These are phyloP conservation scores for Jatropha podagrica DNA, from an alignment of 441 rosid species.

Conservation along the genomic window DNA sequence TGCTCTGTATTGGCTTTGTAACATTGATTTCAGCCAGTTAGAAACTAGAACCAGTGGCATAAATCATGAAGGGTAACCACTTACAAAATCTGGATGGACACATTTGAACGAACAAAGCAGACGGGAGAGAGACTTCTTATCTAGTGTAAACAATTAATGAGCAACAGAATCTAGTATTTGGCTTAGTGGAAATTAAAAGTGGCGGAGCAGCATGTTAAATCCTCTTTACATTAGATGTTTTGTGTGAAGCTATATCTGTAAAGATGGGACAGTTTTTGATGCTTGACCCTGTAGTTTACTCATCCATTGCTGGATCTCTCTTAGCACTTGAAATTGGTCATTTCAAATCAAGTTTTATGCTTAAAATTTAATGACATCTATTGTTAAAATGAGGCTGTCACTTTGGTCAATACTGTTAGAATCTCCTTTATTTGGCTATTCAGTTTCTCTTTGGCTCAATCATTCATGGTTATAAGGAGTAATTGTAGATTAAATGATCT, in stretches of 20 bases:
- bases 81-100: neutral
- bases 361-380: neutral
- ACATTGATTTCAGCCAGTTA: neutral
- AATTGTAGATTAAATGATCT: neutral
- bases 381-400: neutral
- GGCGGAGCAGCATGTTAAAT: neutral
- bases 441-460: neutral
- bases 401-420: neutral
- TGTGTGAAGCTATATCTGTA: neutral
- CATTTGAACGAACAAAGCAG: neutral
- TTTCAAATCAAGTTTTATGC: neutral
- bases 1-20: conserved; percentile 3
- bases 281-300: conserved; percentile 1
- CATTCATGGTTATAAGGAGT: neutral
- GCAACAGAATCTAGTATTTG: neutral
- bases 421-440: neutral
- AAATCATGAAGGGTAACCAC: neutral
- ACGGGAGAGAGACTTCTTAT: neutral
- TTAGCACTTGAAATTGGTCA: neutral
- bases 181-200: neutral
- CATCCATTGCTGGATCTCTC: neutral
- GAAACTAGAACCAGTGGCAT: neutral
- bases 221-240: neutral
- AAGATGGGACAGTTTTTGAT: neutral
- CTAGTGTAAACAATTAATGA: neutral